Evolutionary conservation across 176 grass and related monocot genomes (phyloP).

Genomic region (Juncus effusus): DNA sequence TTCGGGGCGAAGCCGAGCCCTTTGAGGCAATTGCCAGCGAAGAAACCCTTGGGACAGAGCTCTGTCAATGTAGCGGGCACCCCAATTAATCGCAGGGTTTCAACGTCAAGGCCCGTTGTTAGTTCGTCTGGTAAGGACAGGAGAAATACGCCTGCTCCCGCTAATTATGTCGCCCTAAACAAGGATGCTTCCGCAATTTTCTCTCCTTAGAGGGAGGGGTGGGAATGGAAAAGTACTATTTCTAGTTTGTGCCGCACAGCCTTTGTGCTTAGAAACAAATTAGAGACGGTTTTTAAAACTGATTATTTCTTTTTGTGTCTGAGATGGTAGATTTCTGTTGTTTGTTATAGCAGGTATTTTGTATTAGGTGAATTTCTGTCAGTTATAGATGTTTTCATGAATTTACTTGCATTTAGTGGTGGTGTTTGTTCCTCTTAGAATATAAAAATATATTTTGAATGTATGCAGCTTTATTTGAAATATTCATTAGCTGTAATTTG

Average conservation of each 20-base stretch:
- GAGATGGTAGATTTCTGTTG: neutral
- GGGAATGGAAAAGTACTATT: neutral
- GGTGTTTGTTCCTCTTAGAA: no score
- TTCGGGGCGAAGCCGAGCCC: slow-evolving; percentile 70
- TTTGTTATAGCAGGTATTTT: no score
- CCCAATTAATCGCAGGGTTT: slow-evolving; percentile 35
- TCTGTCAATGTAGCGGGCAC: slow-evolving; percentile 65
- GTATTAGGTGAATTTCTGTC: no score
- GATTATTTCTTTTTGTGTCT: neutral
- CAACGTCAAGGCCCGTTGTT: slow-evolving; percentile 44
- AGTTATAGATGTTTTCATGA: no score
- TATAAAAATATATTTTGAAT: no score
- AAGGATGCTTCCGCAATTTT: slow-evolving; percentile 48
- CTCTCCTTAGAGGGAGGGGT: slow-evolving; percentile 29
- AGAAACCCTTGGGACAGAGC: slow-evolving; percentile 88
- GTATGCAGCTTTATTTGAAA: no score
- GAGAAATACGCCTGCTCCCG: slow-evolving; percentile 37
- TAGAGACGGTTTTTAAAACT: neutral
- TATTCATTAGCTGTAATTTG: no score
- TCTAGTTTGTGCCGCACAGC: slow-evolving; percentile 10
- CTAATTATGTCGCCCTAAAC: slow-evolving; percentile 69
- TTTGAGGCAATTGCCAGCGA: slow-evolving; percentile 42
- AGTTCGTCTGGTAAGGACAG: slow-evolving; percentile 53
- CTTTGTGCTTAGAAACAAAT: slow-evolving; percentile 19
- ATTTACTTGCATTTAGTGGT: no score